phyloP scores from a whole-genome alignment of 257 asterid genomes.

The Ehretia macrophylla region DNA sequence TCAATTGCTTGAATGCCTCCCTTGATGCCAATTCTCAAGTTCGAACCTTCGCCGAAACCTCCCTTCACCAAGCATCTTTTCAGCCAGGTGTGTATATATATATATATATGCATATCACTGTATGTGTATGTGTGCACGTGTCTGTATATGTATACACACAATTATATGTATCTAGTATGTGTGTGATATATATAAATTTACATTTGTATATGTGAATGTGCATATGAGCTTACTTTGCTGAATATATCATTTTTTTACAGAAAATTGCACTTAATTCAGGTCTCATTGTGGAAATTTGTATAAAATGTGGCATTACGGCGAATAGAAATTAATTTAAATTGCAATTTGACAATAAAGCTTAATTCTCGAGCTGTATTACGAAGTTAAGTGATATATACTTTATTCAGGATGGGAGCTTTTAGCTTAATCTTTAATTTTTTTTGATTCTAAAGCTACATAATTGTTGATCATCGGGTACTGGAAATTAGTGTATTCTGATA shows the following conservation, averaged over 20 bases:
- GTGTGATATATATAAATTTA: not conserved
- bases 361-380: not conserved
- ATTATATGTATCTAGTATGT: not conserved
- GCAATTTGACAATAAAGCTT: too few relatives aligned
- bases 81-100: conserved; percentile 49
- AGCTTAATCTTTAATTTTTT: not conserved
- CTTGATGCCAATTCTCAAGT: conserved; percentile 76
- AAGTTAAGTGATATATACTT: not conserved
- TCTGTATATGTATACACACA: not conserved
- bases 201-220: not conserved
- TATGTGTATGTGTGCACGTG: not conserved
- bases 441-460: too few relatives aligned
- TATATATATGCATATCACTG: not conserved
- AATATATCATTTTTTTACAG: too few relatives aligned
- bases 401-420: not conserved
- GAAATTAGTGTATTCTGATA: too few relatives aligned
- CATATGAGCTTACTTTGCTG: not conserved
- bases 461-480: too few relatives aligned
- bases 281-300: not conserved
- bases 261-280: not conserved
- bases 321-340: too few relatives aligned
- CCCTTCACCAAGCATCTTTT: conserved; percentile 86
- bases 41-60: conserved; percentile 84
- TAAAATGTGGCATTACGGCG: not conserved
- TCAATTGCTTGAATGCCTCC: conserved; percentile 84